Evolutionary conservation across 148 eudicot genomes (phyloP), one percentile per base, ranked within the genome.

Genomic region (Rhododendron molle): DNA sequence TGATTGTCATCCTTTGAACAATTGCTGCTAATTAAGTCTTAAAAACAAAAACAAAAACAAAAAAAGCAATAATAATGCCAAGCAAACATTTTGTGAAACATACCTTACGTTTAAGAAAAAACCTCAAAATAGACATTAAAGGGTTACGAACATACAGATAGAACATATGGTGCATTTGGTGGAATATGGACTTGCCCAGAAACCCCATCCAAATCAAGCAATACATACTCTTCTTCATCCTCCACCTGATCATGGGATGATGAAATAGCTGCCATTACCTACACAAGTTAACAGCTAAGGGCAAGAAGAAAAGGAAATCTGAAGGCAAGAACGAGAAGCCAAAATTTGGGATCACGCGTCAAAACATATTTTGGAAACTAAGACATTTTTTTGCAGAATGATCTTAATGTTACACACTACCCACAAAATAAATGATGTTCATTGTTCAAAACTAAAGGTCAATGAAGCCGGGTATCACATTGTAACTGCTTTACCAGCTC

Each of bases 111-210:
- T 21, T 9, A 62, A 62, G 69, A 62, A 62, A 21, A 23, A 62
- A 2, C 20, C 32, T 65, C 77, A 32, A 78, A 72, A 15, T 12
- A 34, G 3, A 40, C 58, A 18, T 26, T 62, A 38, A 21, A 86
- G 38, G 36, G 80, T 11, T 44, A 11, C 7, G 11, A 80, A 93
- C 92, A 38, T 92, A 96, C 98, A 34, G 98, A 94, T 36, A 94
- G 85, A 81, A 85, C 87, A 80, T 94, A 96, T 30, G 98, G 95
- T 49, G 94, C 93, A 88, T 90, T 91, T 44, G 94, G 93, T 43
- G 92, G 91, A 76, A 94, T 88, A 81, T 90, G 88, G 43, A 92
- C 83, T 82, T 89, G 87, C 44, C 87, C 89, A 84, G 89, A 85
- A 87, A 94, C 89, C 21, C 80, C 84, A 85, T 90, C 91, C 76